Base-by-base conservation (phyloP, 1,139 yeast species). In the Meyerozyma guilliermondii region DNA sequence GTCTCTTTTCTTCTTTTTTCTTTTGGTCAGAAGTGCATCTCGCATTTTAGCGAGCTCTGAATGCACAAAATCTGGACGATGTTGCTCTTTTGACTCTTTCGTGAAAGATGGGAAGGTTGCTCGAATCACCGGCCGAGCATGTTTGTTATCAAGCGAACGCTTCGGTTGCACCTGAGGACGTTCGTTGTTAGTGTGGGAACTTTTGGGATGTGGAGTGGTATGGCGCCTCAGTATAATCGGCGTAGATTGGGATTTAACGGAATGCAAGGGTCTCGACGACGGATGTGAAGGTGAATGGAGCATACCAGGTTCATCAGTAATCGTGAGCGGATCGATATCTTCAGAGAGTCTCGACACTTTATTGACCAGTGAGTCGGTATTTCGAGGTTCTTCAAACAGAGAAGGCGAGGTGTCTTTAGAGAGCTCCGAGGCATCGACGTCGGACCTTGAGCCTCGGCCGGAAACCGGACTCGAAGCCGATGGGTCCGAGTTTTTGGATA, bases 1-100 rank as follows among this genome's bases (percentile, higher is more conserved):
- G 43, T 73, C 78, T 31, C 61, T 59, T 38, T 73, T 59, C 46
- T 63, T 64, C 48, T 66, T 63, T 47, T 66, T 73, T 29, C 81
- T 59, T 51, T 69, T 74, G n/a, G 65, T 62, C 10, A 69, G 44
- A 13, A 72, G 58, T 1, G 76, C 62, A 45, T 65, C 64, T 45
- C 77, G 59, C 72, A 75, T 67, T 43, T 73, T 61, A 42, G 63
- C 59, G 35, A 74, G 62, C 47, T 76, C 81, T 16, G 61, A 40
- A 23, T 59, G 63, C 4, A 72, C 63, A 14, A 64, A 55, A 38
- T 60, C 66, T 26, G 51, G 44, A 41, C 1, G 46, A 45, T 41
- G 44, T n/a, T 22, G 43, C 13, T 33, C 36, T 17, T 33, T 33
- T 3, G 23, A 10, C 6, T 16, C 34, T 14, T 14, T 14, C 8